Conservation (phyloP, 306 rosid genomes). For the Abrus precatorius region DNA sequence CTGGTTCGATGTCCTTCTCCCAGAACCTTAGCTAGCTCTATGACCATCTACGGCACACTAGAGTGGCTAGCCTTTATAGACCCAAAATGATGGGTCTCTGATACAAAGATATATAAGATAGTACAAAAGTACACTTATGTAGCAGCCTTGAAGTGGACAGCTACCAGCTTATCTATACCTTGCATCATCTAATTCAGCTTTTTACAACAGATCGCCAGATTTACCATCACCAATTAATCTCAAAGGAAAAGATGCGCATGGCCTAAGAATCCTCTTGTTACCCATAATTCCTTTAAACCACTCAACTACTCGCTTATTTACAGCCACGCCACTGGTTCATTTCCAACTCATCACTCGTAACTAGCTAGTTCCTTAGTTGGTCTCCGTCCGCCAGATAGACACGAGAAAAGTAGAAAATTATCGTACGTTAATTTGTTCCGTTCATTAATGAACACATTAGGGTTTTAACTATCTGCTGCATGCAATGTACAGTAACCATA, state of each 20-base stretch:
- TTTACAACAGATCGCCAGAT: conserved; percentile 28
- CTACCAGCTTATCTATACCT: conserved; percentile 30
- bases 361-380: conserved; percentile 4
- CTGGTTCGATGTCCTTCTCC: background rate
- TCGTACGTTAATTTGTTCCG: background rate
- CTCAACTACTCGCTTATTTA: conserved; percentile 37
- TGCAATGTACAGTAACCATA: background rate
- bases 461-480: background rate
- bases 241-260: conserved; percentile 5
- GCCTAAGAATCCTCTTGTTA: background rate
- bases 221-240: background rate
- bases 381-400: background rate
- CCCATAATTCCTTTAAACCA: background rate
- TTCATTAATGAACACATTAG: conserved; percentile 9
- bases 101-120: conserved; percentile 36
- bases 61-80: conserved; percentile 46
- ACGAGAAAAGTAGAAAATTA: background rate
- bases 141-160: conserved; percentile 38
- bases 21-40: conserved; percentile 17
- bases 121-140: conserved; percentile 45
- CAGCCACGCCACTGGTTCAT: conserved; percentile 44
- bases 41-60: background rate
- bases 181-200: conserved; percentile 51
- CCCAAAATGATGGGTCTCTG: conserved; percentile 44
- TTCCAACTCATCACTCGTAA: conserved; percentile 4